Evolutionary conservation across 768 basidiomycete genomes (phyloP).

Genomic region (Clitopilus passeckerianus): DNA sequence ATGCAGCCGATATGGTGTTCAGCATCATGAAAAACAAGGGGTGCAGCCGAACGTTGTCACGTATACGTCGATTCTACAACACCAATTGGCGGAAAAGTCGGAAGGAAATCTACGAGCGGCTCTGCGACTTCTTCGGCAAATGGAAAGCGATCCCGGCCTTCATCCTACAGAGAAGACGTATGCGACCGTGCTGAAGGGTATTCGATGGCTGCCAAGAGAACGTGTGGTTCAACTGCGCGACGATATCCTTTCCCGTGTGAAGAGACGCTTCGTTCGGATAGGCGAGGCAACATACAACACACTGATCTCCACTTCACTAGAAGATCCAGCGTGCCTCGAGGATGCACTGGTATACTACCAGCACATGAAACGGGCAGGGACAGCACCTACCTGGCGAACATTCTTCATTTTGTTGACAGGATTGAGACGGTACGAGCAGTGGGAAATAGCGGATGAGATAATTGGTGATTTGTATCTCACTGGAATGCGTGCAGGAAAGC

Average conservation of each 20-base stretch:
- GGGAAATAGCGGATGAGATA: conserved; percentile 56
- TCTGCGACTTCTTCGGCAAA: conserved; percentile 63
- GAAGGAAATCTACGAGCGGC: conserved; percentile 54
- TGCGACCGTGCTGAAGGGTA: conserved; percentile 69
- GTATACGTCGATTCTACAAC: conserved; percentile 76
- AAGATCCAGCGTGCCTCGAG: conserved; percentile 39
- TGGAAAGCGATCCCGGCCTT: conserved; percentile 56
- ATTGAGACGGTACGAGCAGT: conserved; percentile 50
- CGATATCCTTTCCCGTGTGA: conserved; percentile 57
- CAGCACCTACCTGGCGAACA: conserved; percentile 55
- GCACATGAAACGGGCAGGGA: conserved; percentile 49
- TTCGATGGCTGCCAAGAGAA: conserved; percentile 44
- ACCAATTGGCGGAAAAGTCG: conserved; percentile 56
- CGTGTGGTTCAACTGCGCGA: conserved; percentile 41
- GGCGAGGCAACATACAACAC: conserved; percentile 73
- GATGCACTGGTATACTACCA: conserved; percentile 55
- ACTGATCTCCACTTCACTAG: conserved; percentile 64
- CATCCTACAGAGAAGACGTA: conserved; percentile 80
- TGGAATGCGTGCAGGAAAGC: conserved; percentile 39
- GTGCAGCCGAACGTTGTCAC: conserved; percentile 71
- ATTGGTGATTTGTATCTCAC: conserved; percentile 52
- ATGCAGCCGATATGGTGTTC: conserved; percentile 62
- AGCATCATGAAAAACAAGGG: conserved; percentile 73
- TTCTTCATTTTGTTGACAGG: conserved; percentile 77
- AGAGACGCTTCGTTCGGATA: conserved; percentile 42